Evolutionary conservation across 331 rosid genomes (phyloP), one percentile per base, ranked within the genome.

Genomic region (Prunus yedoensis): DNA sequence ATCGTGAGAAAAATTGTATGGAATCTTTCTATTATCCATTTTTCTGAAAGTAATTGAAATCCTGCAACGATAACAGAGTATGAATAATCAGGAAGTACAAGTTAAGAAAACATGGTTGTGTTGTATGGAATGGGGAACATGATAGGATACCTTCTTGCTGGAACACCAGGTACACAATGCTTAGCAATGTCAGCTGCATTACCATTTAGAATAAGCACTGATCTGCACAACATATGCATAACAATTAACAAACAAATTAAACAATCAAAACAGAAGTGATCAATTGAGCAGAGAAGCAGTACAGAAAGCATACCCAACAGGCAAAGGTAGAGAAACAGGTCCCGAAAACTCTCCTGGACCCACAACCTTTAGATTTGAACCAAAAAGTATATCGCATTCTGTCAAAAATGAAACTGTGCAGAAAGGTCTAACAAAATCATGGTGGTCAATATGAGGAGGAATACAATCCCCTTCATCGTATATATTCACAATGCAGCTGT

Each of bases 361-460:
- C 3, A 81, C 12, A 56, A 15, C 45, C 68, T 78, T 66, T 49
- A 84, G 51, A 59, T 13, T 80, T 18, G 86, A 51, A 62, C 94
- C 89, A 20, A 89, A 80, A 1, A 89, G n/a, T 18, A 91, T 81
- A 8, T 85, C 17, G 69, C 88, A 84, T 65, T 87, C 86, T 2
- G 76, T 68, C 72, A 86, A 63, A 13, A 87, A 74, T 25, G 97
- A 91, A 8, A 91, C 88, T 0, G 89, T 83, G 47, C 80, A 86
- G 53, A 87, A 86, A 2, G 94, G 94, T 65, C 89, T 50, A 20
- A 79, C 53, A 62, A 91, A 91, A 66, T 91, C 97, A 17, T 78
- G 88, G 81, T 89, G 89, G 69, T 89, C 89, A 4, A 91, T 86
- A 43, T 89, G 89, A 56, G 90, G 92, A 17, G 97, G 97, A 81